Percentiles rank a stretch among this genome's conserved stretches.
Conservation (phyloP, 2,329 filamentous ascomycete species). For the Westerdykella aurantiaca region DNA sequence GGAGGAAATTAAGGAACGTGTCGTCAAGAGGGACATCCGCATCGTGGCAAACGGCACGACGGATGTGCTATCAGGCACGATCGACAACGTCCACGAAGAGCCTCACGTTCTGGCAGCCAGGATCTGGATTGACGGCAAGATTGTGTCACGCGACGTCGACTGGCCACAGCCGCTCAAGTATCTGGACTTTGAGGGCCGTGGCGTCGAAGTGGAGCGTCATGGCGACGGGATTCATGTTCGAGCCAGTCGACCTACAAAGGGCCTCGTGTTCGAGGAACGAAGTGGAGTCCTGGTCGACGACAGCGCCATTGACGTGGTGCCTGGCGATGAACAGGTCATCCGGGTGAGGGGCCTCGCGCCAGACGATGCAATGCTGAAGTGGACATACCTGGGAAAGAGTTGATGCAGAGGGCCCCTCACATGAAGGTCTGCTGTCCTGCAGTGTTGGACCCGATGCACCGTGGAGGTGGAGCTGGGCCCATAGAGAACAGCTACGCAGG, state of each 20-base stretch:
- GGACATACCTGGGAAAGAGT: constrained; percentile 42
- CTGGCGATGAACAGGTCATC: constrained; percentile 52
- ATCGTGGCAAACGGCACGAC: constrained; percentile 53
- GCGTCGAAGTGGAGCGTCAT: constrained; percentile 41
- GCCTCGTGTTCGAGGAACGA: constrained; percentile 55
- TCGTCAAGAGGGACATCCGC: constrained; percentile 44
- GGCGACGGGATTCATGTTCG: constrained; percentile 43
- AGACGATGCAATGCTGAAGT: constrained; percentile 38
- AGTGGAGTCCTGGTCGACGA: constrained; percentile 51
- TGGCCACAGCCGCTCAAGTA: constrained; percentile 59
- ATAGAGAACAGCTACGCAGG: constrained; percentile 1
- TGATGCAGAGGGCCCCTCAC: constrained; percentile 12
- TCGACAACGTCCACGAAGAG: constrained; percentile 49
- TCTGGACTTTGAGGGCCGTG: constrained; percentile 48
- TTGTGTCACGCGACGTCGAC: constrained; percentile 53
- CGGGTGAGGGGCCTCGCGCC: constrained; percentile 38
- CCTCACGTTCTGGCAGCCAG: constrained; percentile 52
- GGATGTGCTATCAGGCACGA: constrained; percentile 45
- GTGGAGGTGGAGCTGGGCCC: not conserved
- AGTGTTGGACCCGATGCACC: not conserved
- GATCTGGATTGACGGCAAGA: constrained; percentile 47
- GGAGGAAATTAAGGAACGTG: constrained; percentile 48
- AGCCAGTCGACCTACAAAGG: constrained; percentile 51
- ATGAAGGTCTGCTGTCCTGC: constrained; percentile 4
- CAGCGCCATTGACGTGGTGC: constrained; percentile 54